phyloP scores from a whole-genome alignment of 345 rosid species.

The Moringa oleifera region DNA sequence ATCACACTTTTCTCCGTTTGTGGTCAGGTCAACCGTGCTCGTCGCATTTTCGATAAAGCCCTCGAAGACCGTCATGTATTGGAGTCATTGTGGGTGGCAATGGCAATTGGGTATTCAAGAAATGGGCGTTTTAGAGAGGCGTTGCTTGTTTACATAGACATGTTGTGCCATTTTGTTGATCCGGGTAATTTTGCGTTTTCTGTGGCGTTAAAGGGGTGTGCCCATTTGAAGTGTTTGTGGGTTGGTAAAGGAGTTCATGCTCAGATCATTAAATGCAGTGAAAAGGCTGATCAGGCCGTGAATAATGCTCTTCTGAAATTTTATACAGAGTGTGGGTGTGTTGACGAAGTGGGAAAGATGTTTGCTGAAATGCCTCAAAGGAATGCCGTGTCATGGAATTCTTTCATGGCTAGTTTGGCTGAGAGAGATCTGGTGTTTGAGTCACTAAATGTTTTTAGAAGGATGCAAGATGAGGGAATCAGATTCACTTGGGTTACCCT shows the following conservation, averaged over 20 bases:
- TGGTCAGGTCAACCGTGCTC: conserved; percentile 33
- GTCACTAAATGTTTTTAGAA: conserved; percentile 29
- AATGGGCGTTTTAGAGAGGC: conserved; percentile 32
- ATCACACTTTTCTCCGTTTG: conserved; percentile 46
- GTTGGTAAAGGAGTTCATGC: conserved; percentile 39
- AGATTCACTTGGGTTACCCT: conserved; percentile 45
- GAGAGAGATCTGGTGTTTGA: conserved; percentile 18
- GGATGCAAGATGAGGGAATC: conserved; percentile 33
- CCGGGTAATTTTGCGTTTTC: conserved; percentile 43
- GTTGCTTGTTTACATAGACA: conserved; percentile 24
- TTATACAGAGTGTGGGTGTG: conserved; percentile 24
- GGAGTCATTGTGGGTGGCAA: conserved; percentile 43
- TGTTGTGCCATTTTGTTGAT: conserved; percentile 25
- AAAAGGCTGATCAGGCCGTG: conserved; percentile 41
- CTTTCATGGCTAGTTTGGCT: conserved; percentile 19
- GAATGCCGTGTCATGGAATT: conserved; percentile 28
- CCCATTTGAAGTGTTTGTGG: conserved; percentile 16
- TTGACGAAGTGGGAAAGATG: conserved; percentile 28
- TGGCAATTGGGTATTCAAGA: conserved; percentile 46
- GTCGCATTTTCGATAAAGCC: conserved; percentile 26
- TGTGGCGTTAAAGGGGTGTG: conserved; percentile 38
- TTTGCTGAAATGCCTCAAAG: conserved; percentile 32
- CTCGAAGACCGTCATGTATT: conserved; percentile 5
- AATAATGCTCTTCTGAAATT: conserved; percentile 27
- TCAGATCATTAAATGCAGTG: conserved; percentile 33